Conservation (phyloP, 345 rosid genomes). For the Acer negundo region DNA sequence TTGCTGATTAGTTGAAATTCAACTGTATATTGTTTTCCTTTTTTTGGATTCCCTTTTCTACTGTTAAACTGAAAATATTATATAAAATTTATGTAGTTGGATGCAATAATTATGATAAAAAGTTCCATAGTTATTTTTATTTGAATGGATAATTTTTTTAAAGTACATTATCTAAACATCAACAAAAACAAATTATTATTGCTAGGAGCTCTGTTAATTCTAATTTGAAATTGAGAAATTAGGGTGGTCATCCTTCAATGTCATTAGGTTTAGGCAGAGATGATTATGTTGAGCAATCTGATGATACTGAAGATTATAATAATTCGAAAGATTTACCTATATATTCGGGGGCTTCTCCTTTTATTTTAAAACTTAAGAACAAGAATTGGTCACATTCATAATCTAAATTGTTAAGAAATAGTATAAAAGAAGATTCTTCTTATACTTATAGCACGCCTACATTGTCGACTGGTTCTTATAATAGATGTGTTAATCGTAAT, state of each 20-base stretch:
- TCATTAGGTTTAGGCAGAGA: slow-evolving; percentile 48
- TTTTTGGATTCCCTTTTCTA: too few species aligned
- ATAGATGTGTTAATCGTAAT: slow-evolving; percentile 50
- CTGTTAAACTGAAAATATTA: too few species aligned
- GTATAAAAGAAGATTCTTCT: slow-evolving; percentile 70
- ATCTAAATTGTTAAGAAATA: slow-evolving; percentile 49
- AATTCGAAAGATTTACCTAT: slow-evolving; percentile 61
- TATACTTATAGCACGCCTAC: slow-evolving; percentile 83
- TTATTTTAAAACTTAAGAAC: slow-evolving; percentile 60
- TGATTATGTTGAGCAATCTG: slow-evolving; percentile 58
- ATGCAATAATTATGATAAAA: too few species aligned
- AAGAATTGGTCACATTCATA: slow-evolving; percentile 68
- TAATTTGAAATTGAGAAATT: slow-evolving; percentile 32
- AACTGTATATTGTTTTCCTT: too few species aligned
- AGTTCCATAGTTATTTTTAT: too few species aligned
- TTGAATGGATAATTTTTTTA: too few species aligned
- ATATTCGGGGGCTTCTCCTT: slow-evolving; percentile 60
- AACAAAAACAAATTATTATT: slow-evolving; percentile 40
- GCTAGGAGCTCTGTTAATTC: slow-evolving; percentile 32
- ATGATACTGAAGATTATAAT: slow-evolving; percentile 64
- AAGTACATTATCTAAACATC: slow-evolving; percentile 51
- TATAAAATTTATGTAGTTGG: too few species aligned
- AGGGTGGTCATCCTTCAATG: slow-evolving; percentile 39
- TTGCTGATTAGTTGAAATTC: too few species aligned
- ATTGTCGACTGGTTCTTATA: slow-evolving; percentile 79